Evolutionary conservation across 805 yeast species (phyloP).

Genomic region (Candida corydali): DNA sequence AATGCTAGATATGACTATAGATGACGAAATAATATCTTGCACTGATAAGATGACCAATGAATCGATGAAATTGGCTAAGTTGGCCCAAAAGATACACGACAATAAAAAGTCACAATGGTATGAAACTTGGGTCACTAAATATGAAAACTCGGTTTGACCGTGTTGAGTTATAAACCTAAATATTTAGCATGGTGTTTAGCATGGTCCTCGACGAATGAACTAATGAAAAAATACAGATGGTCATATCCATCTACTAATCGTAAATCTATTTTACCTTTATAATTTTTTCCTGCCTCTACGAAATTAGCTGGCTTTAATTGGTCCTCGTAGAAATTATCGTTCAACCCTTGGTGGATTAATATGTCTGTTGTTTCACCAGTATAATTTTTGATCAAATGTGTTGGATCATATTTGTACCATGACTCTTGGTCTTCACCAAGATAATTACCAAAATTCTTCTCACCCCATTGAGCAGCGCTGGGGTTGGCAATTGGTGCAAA

Average conservation of each 20-base stretch:
- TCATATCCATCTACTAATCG: constrained; percentile 78
- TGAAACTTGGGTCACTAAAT: constrained; percentile 49
- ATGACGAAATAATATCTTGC: constrained; percentile 27
- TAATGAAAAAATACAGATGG: constrained; percentile 84
- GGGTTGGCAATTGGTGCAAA: constrained; percentile 92
- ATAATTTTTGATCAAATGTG: constrained; percentile 59
- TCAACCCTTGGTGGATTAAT: constrained; percentile 78
- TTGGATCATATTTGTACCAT: constrained; percentile 86
- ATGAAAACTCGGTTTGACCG: constrained; percentile 12
- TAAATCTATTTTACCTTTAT: constrained; percentile 57
- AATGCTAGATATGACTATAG: constrained; percentile 44
- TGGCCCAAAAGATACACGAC: constrained; percentile 45
- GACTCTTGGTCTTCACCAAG: constrained; percentile 56
- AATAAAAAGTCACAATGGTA: constrained; percentile 58
- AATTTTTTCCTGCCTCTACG: constrained; percentile 53
- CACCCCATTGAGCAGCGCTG: constrained; percentile 76
- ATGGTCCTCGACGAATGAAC: constrained; percentile 76
- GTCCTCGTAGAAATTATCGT: constrained; percentile 67
- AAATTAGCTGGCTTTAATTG: constrained; percentile 79
- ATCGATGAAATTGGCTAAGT: constrained; percentile 26
- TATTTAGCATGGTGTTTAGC: constrained; percentile 82
- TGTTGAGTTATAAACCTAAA: constrained; percentile 28
- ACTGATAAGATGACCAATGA: constrained; percentile 21
- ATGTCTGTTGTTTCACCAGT: constrained; percentile 48
- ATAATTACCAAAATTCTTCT: constrained; percentile 76